Evolutionary conservation across 2,329 filamentous ascomycete genomes (phyloP).

Genomic region (Fusarium sp.): DNA sequence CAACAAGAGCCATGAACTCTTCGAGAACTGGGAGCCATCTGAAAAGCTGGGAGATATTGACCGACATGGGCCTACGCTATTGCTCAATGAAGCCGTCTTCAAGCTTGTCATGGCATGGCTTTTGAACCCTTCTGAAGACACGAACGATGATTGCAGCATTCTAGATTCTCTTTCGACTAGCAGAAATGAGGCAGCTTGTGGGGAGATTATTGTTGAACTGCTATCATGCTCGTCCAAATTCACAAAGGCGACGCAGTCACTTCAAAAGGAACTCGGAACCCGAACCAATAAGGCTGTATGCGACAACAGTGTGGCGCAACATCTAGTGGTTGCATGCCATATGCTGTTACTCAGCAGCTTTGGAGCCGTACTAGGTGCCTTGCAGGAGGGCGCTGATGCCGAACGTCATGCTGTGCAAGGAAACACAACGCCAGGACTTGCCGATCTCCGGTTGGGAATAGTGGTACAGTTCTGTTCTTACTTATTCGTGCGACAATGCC

Average conservation of each 20-base stretch:
- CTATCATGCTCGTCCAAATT: not conserved
- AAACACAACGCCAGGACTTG: not conserved
- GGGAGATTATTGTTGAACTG: not conserved
- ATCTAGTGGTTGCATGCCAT: not conserved
- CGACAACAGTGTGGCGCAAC: too few relatives aligned
- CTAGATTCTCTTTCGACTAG: too few relatives aligned
- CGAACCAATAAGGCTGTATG: not conserved
- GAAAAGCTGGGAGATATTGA: too few relatives aligned
- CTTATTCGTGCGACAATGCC: not conserved
- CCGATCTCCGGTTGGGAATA: not conserved
- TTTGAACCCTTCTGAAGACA: fast-evolving
- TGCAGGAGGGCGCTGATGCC: not conserved
- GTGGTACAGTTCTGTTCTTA: not conserved
- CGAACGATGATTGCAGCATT: too few relatives aligned
- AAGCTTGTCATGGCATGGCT: not conserved
- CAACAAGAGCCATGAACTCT: not conserved
- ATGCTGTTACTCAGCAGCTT: not conserved
- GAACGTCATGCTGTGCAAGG: fast-evolving
- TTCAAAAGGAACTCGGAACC: not conserved
- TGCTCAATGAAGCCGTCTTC: too few relatives aligned
- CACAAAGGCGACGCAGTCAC: not conserved
- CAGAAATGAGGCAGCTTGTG: too few relatives aligned
- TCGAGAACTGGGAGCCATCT: too few relatives aligned
- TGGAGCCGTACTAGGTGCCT: not conserved
- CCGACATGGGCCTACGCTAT: too few relatives aligned